Percentiles rank a stretch among this genome's conserved stretches.
phyloP scores from a whole-genome alignment of 1,284 basidiomycete genomes.

The Apiotrichum montevideense region DNA sequence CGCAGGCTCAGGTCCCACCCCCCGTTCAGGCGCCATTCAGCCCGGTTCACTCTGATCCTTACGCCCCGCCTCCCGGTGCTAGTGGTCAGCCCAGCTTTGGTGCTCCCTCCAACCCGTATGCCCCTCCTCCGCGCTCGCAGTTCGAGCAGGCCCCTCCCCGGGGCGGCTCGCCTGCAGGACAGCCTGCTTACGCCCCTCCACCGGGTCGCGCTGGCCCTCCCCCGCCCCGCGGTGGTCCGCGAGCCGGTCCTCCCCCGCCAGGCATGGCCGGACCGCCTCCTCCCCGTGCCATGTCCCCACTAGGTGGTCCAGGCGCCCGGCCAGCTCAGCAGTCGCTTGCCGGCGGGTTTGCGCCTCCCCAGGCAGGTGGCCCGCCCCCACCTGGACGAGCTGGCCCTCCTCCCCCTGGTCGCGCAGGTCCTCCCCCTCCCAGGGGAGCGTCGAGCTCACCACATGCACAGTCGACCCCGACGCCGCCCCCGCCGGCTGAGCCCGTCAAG shows the following conservation, averaged over 20 bases:
- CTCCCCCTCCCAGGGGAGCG: constrained; percentile 11
- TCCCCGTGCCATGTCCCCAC: constrained; percentile 46
- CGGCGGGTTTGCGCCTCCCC: constrained; percentile 14
- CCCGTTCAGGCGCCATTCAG: constrained; percentile 3
- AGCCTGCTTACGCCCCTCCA: constrained; percentile 15
- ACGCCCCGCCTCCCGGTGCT: no score
- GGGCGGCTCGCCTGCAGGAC: constrained; percentile 14
- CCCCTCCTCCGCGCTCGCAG: neutral
- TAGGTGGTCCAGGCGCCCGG: constrained; percentile 22
- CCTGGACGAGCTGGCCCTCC: constrained; percentile 26
- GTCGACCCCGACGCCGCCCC: constrained; percentile 6
- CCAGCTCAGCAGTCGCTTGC: constrained; percentile 11
- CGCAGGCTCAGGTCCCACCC: constrained; percentile 12
- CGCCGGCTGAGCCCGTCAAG: constrained; percentile 38
- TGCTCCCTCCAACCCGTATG: neutral
- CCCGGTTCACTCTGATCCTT: no score
- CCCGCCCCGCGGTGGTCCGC: constrained; percentile 21
- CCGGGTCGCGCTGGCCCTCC: constrained; percentile 28
- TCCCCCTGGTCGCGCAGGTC: constrained; percentile 22
- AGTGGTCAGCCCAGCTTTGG: neutral
- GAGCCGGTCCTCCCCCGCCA: constrained; percentile 47
- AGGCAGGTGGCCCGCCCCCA: constrained; percentile 27
- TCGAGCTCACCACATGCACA: neutral
- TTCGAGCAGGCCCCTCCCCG: constrained; percentile 1
- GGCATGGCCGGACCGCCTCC: constrained; percentile 49